Evolutionary conservation across 2,329 filamentous ascomycete genomes (phyloP).

Genomic region (Aureobasidium sp.): DNA sequence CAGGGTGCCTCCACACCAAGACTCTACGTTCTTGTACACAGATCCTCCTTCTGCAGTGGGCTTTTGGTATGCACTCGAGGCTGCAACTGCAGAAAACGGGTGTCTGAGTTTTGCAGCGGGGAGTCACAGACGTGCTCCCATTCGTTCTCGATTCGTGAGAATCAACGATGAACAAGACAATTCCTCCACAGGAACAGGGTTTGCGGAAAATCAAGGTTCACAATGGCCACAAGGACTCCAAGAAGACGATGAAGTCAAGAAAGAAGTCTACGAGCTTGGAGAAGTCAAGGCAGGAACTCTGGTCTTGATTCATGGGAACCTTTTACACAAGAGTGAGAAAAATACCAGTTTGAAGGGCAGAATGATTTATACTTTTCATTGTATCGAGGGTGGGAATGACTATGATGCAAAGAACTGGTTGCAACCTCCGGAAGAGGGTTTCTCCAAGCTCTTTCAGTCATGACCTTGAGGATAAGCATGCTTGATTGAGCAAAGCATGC

Average conservation of each 20-base stretch:
- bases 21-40: constrained; percentile 88
- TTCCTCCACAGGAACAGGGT: constrained; percentile 50
- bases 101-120: constrained; percentile 82
- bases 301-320: constrained; percentile 90
- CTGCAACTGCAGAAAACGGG: constrained; percentile 78
- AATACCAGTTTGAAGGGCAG: constrained; percentile 79
- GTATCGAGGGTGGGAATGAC: constrained; percentile 72
- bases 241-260: constrained; percentile 34
- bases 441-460: constrained; percentile 36
- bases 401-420: constrained; percentile 93
- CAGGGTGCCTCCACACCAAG: constrained; percentile 84
- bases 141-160: constrained; percentile 65
- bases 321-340: constrained; percentile 92
- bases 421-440: constrained; percentile 73
- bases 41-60: constrained; percentile 82
- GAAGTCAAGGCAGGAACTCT: constrained; percentile 87
- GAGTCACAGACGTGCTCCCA: constrained; percentile 65
- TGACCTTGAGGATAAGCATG: not conserved
- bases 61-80: constrained; percentile 96
- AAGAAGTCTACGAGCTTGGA: constrained; percentile 63
- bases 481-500: too few species aligned
- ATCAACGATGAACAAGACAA: too few species aligned
- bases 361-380: constrained; percentile 96
- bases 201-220: constrained; percentile 57
- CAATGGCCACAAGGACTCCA: constrained; percentile 40